Conservation (phyloP, 140 eudicot genomes). For the Stevia rebaudiana region DNA sequence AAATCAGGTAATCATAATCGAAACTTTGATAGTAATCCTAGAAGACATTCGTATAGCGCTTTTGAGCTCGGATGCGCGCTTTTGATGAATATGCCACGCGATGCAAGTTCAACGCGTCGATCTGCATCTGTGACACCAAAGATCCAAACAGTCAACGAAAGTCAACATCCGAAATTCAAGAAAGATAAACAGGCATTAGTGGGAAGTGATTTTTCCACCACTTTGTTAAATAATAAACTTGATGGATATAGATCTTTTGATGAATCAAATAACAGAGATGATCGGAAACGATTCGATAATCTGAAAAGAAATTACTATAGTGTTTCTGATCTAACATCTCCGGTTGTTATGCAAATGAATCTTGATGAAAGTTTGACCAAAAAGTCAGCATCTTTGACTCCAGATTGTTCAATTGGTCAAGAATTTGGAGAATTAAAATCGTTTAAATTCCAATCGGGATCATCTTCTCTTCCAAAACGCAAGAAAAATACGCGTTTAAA, state of each 20-base stretch:
- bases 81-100: conserved; percentile 22
- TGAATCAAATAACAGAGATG: conserved; percentile 14
- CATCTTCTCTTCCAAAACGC: conserved; percentile 16
- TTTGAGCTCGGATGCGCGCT: conserved; percentile 29
- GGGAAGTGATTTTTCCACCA: conserved; percentile 16
- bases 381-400: conserved; percentile 24
- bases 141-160: conserved; percentile 12
- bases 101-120: conserved; percentile 10
- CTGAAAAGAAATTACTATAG: conserved; percentile 24
- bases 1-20: conserved; percentile 10
- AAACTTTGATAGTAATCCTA: conserved; percentile 3
- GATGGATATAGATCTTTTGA: conserved; percentile 6
- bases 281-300: conserved; percentile 5
- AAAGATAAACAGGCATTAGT: conserved; percentile 20
- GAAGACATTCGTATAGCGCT: conserved; percentile 34
- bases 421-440: conserved; percentile 16
- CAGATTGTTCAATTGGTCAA: conserved; percentile 1
- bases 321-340: conserved; percentile 25
- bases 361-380: conserved; percentile 4
- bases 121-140: conserved; percentile 32
- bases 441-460: conserved; percentile 24
- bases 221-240: conserved; percentile 6
- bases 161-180: not conserved
- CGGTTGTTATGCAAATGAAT: not conserved
- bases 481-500: conserved; percentile 15